Conservation (phyloP, 2,329 filamentous ascomycete genomes). For the Thermothelomyces thermophilus region DNA sequence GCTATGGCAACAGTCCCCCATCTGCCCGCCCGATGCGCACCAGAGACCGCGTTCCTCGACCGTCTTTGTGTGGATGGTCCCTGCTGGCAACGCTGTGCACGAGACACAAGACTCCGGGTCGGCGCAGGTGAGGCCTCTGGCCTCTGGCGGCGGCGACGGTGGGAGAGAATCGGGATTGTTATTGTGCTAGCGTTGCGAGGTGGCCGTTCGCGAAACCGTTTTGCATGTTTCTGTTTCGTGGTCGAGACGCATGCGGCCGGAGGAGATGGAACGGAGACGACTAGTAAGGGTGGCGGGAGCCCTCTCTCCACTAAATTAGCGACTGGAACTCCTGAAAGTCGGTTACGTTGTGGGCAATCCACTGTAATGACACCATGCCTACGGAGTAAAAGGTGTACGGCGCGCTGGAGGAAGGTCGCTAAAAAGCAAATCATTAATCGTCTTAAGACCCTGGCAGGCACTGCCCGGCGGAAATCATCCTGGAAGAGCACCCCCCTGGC, state of each 20-base stretch:
- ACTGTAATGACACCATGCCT: constrained; percentile 8
- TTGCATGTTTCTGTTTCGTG: constrained; percentile 18
- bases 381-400: too few relatives aligned
- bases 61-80: constrained; percentile 1
- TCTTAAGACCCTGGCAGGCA: constrained; percentile 7
- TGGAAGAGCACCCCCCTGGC: constrained; percentile 12
- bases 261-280: constrained; percentile 1
- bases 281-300: constrained; percentile 2
- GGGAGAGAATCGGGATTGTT: constrained; percentile 6
- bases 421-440: constrained; percentile 15
- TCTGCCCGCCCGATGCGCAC: constrained; percentile 22
- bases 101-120: constrained; percentile 5
- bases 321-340: neutral
- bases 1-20: constrained; percentile 22
- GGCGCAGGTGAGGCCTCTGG: constrained; percentile 3
- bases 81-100: neutral
- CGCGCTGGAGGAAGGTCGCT: constrained; percentile 10
- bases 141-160: constrained; percentile 6
- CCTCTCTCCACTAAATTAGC: constrained; percentile 5
- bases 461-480: too few relatives aligned
- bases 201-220: constrained; percentile 11
- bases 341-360: neutral
- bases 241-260: constrained; percentile 13
- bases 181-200: constrained; percentile 12
- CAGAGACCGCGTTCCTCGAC: constrained; percentile 15